Conservation (phyloP, 2,329 filamentous ascomycete genomes). For the Aspergillus pseudoterreus region DNA sequence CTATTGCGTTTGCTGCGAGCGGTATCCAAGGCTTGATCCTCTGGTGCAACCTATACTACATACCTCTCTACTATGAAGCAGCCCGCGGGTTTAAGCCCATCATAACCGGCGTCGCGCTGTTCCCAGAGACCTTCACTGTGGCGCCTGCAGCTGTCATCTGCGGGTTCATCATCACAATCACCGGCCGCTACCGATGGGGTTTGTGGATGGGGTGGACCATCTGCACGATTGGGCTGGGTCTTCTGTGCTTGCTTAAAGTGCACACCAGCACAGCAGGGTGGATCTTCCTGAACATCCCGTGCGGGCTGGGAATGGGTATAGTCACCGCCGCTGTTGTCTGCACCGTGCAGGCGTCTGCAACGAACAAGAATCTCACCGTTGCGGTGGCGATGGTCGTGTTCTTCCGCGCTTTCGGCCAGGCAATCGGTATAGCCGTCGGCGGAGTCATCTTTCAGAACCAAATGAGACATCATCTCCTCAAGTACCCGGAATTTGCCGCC, state of each 20-base stretch:
- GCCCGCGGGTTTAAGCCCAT: constrained; percentile 53
- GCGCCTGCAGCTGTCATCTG: constrained; percentile 57
- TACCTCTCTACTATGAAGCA: constrained; percentile 41
- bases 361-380: constrained; percentile 54
- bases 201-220: constrained; percentile 58
- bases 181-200: constrained; percentile 57
- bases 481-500: constrained; percentile 44
- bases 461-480: constrained; percentile 49
- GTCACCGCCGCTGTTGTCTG: constrained; percentile 60
- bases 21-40: constrained; percentile 38
- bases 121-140: constrained; percentile 60
- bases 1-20: constrained; percentile 28
- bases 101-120: constrained; percentile 54
- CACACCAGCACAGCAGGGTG: constrained; percentile 51
- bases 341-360: constrained; percentile 58
- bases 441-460: constrained; percentile 67
- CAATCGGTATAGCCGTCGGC: constrained; percentile 60
- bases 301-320: constrained; percentile 59
- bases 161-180: constrained; percentile 45
- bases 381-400: constrained; percentile 62
- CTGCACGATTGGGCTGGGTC: constrained; percentile 56
- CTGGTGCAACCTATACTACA: constrained; percentile 53
- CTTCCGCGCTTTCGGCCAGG: constrained; percentile 59
- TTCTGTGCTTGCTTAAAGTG: constrained; percentile 18
- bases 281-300: constrained; percentile 56